These are phyloP conservation scores for Agaricus blazei DNA, from an alignment of 768 basidiomycete species.

Conservation along the genomic window DNA sequence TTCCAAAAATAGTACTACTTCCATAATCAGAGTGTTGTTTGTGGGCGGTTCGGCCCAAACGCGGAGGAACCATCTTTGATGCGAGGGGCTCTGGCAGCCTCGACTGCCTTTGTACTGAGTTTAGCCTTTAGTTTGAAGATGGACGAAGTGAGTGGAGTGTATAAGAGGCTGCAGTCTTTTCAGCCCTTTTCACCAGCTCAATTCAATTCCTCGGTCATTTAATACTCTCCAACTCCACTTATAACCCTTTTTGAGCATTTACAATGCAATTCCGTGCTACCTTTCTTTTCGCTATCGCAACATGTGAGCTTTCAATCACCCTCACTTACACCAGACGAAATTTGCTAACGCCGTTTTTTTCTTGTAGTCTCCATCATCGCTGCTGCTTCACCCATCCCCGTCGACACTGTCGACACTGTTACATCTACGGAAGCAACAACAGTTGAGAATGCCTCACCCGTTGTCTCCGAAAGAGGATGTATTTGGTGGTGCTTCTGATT, in stretches of 20 bases:
- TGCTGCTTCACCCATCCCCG: background rate
- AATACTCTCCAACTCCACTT: slow-evolving; percentile 1
- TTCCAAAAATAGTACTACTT: background rate
- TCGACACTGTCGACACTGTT: background rate
- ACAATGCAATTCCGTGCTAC: slow-evolving; percentile 3
- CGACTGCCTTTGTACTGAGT: background rate
- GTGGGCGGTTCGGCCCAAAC: background rate
- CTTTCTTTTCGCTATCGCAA: background rate
- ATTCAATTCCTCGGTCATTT: background rate
- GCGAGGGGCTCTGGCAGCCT: background rate
- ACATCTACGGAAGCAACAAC: background rate
- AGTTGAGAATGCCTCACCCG: background rate
- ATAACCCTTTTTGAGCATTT: background rate
- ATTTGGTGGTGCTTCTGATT: slow-evolving; percentile 2
- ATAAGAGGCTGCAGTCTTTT: background rate
- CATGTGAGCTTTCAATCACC: background rate
- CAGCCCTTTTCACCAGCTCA: background rate
- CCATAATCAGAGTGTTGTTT: slow-evolving; percentile 2
- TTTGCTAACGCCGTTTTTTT: background rate
- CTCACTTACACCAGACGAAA: background rate
- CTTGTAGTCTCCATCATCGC: background rate
- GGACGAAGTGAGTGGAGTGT: background rate
- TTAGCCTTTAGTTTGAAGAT: background rate
- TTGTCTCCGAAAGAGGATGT: slow-evolving; percentile 1
- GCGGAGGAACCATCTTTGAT: background rate